A percentile compares a stretch with the other conserved stretches of the same genome.
phyloP scores from a whole-genome alignment of 2,329 filamentous ascomycete species.

The Aspergillus fumigatus region DNA sequence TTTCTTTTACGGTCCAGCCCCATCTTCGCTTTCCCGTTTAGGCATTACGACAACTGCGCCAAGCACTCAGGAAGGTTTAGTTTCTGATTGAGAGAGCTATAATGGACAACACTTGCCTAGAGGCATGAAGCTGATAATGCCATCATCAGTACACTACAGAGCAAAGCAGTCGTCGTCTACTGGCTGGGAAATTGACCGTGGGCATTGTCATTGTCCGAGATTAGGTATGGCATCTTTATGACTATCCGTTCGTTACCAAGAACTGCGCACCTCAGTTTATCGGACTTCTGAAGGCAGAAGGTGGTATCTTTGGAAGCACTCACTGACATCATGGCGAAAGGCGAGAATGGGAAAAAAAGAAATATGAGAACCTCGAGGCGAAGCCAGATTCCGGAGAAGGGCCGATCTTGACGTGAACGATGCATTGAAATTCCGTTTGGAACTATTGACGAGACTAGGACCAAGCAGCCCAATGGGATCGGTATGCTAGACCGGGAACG shows the following conservation, averaged over 20 bases:
- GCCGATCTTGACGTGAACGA: constrained; percentile 4
- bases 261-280: background rate
- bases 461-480: constrained; percentile 12
- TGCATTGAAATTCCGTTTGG: constrained; percentile 5
- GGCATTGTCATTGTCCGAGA: background rate
- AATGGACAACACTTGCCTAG: background rate
- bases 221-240: background rate
- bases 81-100: constrained; percentile 1
- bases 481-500: background rate
- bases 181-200: background rate
- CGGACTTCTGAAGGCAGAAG: background rate
- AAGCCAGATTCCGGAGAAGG: constrained; percentile 6
- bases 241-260: background rate
- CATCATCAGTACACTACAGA: background rate
- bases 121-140: background rate
- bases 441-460: constrained; percentile 16
- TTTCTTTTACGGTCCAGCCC: background rate
- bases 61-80: constrained; percentile 11
- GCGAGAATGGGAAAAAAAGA: background rate
- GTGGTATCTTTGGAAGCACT: background rate
- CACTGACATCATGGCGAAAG: background rate
- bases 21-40: constrained; percentile 1
- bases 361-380: background rate
- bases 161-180: background rate
- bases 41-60: constrained; percentile 11